phyloP scores from a whole-genome alignment of 306 rosid genomes.

The Pachyrhizus erosus region DNA sequence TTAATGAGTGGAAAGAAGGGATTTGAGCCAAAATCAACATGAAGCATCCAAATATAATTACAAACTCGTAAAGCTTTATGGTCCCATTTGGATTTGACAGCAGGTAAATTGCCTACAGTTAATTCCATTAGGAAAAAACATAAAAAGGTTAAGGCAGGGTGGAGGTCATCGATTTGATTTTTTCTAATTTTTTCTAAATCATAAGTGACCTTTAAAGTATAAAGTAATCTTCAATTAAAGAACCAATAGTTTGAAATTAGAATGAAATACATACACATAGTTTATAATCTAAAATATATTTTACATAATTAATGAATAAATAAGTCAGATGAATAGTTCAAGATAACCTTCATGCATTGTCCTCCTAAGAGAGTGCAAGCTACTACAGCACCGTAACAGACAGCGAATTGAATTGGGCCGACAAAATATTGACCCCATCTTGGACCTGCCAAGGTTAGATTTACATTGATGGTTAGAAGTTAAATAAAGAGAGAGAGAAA shows the following conservation, averaged over 20 bases:
- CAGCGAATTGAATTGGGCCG: conserved; percentile 73
- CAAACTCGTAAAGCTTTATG: conserved; percentile 71
- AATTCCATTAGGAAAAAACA: background rate
- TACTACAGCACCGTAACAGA: conserved; percentile 76
- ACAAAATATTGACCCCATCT: conserved; percentile 75
- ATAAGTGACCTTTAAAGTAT: background rate
- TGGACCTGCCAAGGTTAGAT: conserved; percentile 56
- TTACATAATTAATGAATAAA: background rate
- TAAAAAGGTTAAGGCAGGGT: background rate
- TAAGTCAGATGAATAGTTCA: background rate
- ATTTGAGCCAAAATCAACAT: conserved; percentile 80
- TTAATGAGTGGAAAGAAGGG: conserved; percentile 81
- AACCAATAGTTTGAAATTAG: background rate
- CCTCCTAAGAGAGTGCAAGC: conserved; percentile 71
- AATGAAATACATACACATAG: background rate
- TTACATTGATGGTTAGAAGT: background rate
- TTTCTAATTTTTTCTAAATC: background rate
- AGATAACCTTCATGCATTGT: conserved; percentile 79
- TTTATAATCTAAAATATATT: background rate
- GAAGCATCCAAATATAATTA: conserved; percentile 72
- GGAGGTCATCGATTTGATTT: background rate
- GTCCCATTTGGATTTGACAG: conserved; percentile 61
- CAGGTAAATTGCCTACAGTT: conserved; percentile 65
- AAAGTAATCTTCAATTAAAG: background rate
- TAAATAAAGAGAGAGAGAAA: background rate